Conservation (phyloP, 768 basidiomycete genomes). For the Naganishia onofrii region DNA sequence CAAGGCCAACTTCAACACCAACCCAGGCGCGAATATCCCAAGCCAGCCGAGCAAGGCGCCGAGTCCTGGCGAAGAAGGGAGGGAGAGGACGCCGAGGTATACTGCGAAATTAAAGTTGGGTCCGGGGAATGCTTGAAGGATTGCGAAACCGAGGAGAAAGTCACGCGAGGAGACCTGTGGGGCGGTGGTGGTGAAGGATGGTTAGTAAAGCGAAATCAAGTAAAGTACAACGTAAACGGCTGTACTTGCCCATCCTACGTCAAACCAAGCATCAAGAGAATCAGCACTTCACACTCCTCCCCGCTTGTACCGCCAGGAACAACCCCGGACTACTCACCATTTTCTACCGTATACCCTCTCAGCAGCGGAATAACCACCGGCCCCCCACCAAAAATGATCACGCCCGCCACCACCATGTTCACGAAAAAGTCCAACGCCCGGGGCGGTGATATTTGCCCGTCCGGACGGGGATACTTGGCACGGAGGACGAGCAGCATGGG, state of each 20-base stretch:
- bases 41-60: conserved; percentile 58
- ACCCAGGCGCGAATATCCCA: conserved; percentile 59
- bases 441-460: neutral
- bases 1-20: conserved; percentile 48
- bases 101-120: conserved; percentile 61
- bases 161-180: conserved; percentile 58
- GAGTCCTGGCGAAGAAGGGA: conserved; percentile 49
- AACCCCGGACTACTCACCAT: conserved; percentile 2
- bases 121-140: conserved; percentile 52
- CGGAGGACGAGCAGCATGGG: conserved; percentile 34
- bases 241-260: conserved; percentile 36
- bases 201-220: too few species aligned
- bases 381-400: conserved; percentile 54
- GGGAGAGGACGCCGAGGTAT: conserved; percentile 58
- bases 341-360: conserved; percentile 58
- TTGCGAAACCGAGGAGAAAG: conserved; percentile 56
- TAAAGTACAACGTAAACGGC: too few species aligned
- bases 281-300: neutral
- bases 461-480: conserved; percentile 5
- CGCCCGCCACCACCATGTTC: conserved; percentile 38
- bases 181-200: too few species aligned
- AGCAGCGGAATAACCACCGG: conserved; percentile 62
- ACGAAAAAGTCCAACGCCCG: conserved; percentile 27
- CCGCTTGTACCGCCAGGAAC: neutral
- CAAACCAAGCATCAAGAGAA: neutral